A percentile compares a stretch with the other conserved stretches of the same genome.
Conservation (phyloP, 768 basidiomycete species). For the Boletus sp. region DNA sequence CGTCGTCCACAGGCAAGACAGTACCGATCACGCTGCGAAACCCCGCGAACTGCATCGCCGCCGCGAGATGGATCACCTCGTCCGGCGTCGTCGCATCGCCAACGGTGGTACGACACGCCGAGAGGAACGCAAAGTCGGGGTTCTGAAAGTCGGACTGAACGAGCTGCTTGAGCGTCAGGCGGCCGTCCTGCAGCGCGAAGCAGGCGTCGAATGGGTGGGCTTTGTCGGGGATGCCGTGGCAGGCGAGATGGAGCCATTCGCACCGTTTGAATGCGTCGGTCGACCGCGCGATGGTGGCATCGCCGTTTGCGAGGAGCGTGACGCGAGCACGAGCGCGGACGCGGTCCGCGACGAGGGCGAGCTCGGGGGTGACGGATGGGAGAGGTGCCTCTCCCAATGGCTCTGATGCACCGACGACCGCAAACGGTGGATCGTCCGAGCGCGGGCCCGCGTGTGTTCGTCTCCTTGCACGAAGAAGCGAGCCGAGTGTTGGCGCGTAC, state of each 20-base stretch:
- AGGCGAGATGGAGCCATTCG: constrained; percentile 26
- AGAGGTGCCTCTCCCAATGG: constrained; percentile 1
- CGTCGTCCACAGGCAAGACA: constrained; percentile 22
- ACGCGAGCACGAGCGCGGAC: not conserved
- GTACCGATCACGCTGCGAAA: constrained; percentile 25
- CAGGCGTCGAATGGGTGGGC: constrained; percentile 12
- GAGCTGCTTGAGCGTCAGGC: constrained; percentile 3
- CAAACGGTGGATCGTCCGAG: not conserved
- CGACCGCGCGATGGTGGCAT: constrained; percentile 1
- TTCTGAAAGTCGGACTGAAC: not conserved
- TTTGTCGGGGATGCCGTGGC: constrained; percentile 16
- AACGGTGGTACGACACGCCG: constrained; percentile 26
- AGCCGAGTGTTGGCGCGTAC: constrained; percentile 22
- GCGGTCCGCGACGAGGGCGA: constrained; percentile 2
- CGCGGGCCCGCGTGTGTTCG: not conserved
- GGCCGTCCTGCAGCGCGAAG: constrained; percentile 9
- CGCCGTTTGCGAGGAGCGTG: constrained; percentile 1
- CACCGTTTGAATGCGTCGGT: constrained; percentile 1
- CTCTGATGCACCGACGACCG: not conserved
- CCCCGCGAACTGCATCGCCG: constrained; percentile 19
- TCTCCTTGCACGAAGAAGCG: constrained; percentile 7
- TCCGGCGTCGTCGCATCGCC: constrained; percentile 18
- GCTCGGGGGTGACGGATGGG: not conserved
- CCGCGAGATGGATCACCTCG: constrained; percentile 15
- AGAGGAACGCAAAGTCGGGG: constrained; percentile 15